Evolutionary conservation across 306 rosid genomes (phyloP).

Genomic region (Benincasa hispida): DNA sequence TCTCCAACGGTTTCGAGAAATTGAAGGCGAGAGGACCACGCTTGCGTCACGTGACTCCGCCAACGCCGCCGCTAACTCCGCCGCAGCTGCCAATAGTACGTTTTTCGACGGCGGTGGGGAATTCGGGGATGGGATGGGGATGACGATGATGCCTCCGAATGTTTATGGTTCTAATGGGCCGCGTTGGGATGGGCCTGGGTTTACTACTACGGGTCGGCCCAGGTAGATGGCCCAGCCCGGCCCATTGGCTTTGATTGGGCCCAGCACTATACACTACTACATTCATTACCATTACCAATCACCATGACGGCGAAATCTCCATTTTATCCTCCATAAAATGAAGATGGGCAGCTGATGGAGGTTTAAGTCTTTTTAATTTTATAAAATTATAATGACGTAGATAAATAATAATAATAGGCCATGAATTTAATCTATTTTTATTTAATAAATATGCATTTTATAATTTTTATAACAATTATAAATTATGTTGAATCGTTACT

Average conservation of each 20-base stretch:
- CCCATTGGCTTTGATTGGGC: background rate
- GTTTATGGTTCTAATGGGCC: slow-evolving; percentile 46
- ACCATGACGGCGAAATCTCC: background rate
- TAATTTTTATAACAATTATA: background rate
- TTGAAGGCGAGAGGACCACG: slow-evolving; percentile 62
- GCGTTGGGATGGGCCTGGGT: slow-evolving; percentile 47
- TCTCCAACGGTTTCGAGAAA: slow-evolving; percentile 65
- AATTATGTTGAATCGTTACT: background rate
- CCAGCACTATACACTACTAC: background rate
- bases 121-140: slow-evolving; percentile 12
- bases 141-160: slow-evolving; percentile 38
- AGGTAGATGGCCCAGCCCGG: background rate
- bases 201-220: slow-evolving; percentile 30
- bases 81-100: slow-evolving; percentile 3
- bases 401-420: background rate
- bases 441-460: background rate
- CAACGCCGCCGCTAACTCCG: background rate
- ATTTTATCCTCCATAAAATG: background rate
- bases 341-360: background rate
- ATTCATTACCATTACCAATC: background rate
- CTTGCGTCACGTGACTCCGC: slow-evolving; percentile 39
- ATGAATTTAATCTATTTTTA: background rate
- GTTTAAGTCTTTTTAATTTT: background rate
- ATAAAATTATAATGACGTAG: background rate
- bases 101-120: slow-evolving; percentile 15